Evolutionary conservation across 768 basidiomycete genomes (phyloP).

Genomic region (Lentinula aciculospora): DNA sequence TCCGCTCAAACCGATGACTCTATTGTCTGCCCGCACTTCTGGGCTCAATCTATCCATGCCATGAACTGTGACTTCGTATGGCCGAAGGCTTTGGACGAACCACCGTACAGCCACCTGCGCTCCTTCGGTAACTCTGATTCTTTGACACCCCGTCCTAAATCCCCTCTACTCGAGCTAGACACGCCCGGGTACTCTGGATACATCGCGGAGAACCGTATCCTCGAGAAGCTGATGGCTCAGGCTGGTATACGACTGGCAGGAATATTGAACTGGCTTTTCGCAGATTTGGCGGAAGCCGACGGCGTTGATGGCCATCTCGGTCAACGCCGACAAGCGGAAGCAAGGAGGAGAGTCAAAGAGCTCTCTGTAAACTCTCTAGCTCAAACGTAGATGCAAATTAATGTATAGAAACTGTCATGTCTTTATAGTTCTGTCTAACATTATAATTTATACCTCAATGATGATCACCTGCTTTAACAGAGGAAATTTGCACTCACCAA

Average conservation of each 20-base stretch:
- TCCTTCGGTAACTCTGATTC: constrained; percentile 8
- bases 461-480: background rate
- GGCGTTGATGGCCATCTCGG: background rate
- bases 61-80: constrained; percentile 84
- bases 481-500: background rate
- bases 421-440: background rate
- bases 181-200: constrained; percentile 73
- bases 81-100: constrained; percentile 63
- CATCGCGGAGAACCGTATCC: constrained; percentile 58
- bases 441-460: background rate
- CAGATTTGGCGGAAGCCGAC: constrained; percentile 18
- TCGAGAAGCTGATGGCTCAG: constrained; percentile 81
- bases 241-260: constrained; percentile 83
- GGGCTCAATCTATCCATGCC: constrained; percentile 66
- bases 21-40: constrained; percentile 68
- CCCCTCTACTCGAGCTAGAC: constrained; percentile 62
- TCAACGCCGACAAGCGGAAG: background rate
- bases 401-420: background rate
- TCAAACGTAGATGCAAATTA: background rate
- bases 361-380: background rate
- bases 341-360: background rate
- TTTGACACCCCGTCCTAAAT: constrained; percentile 4
- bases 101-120: constrained; percentile 27
- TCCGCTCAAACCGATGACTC: constrained; percentile 41
- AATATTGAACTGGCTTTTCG: constrained; percentile 71